phyloP scores from a whole-genome alignment of 78 protist genomes.

The Planoprotostelium fungivorum region DNA sequence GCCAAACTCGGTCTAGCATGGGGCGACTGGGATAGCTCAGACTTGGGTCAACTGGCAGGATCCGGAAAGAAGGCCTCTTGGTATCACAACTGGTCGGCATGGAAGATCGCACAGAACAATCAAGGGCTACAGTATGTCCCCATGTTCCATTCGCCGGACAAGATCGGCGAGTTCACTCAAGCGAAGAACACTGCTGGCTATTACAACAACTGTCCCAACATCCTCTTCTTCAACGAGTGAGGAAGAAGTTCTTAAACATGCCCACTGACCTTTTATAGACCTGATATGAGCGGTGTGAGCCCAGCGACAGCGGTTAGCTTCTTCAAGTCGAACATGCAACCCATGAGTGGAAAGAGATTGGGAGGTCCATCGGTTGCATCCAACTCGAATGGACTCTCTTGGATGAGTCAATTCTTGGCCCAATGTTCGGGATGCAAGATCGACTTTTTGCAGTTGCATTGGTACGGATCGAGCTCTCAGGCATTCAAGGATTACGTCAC shows the following conservation, averaged over 20 bases:
- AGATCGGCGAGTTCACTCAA: neutral
- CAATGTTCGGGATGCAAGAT: neutral
- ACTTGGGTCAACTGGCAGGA: neutral
- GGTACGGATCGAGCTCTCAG: neutral
- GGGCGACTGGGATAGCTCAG: neutral
- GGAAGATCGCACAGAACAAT: neutral
- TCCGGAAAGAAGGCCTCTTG: neutral
- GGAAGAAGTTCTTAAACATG: neutral
- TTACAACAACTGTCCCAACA: neutral
- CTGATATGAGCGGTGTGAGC: neutral
- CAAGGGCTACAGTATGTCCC: neutral
- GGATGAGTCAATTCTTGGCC: neutral
- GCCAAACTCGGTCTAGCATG: neutral
- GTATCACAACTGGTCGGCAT: neutral
- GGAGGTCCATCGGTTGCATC: neutral
- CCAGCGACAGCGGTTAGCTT: neutral
- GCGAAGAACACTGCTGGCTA: neutral
- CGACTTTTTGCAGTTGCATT: neutral
- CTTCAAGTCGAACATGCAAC: neutral
- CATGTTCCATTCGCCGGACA: neutral
- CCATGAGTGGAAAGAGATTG: neutral
- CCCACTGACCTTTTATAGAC: neutral
- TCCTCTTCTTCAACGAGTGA: neutral
- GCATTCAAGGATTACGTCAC: neutral
- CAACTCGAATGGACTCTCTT: neutral